Evolutionary conservation across 2,329 filamentous ascomycete genomes (phyloP).

Genomic region (Microcyclosporella mali): DNA sequence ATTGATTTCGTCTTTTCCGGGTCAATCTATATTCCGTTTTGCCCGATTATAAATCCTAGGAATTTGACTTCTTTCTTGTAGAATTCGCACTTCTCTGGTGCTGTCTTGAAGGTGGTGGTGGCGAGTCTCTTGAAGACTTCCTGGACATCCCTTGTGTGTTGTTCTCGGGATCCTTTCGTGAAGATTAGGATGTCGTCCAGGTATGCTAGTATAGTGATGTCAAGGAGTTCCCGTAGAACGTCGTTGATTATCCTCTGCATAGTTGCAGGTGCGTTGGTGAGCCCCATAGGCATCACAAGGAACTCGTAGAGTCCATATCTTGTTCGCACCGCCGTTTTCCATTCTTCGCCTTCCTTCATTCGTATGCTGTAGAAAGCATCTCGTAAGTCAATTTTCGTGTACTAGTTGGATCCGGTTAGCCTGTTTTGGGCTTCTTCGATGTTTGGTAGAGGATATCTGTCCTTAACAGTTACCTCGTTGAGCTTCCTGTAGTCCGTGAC

Average conservation of each 20-base stretch:
- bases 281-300: not conserved
- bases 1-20: conserved; percentile 3
- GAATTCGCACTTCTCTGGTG: conserved; percentile 8
- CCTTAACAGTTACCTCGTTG: conserved; percentile 4
- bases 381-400: conserved; percentile 5
- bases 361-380: not conserved
- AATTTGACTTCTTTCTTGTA: conserved; percentile 24
- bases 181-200: conserved; percentile 29
- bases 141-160: conserved; percentile 13
- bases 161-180: conserved; percentile 24
- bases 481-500: conserved; percentile 1
- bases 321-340: conserved; percentile 2
- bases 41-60: conserved; percentile 22
- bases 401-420: conserved; percentile 1
- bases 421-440: conserved; percentile 3
- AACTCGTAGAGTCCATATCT: conserved; percentile 1
- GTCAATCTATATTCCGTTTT: conserved; percentile 21
- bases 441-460: conserved; percentile 1
- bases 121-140: conserved; percentile 22
- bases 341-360: conserved; percentile 3
- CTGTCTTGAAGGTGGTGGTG: conserved; percentile 11
- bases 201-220: conserved; percentile 21
- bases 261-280: not conserved
- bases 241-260: not conserved
- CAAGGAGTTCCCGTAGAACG: conserved; percentile 19